These are phyloP conservation scores for Colletotrichum sojae DNA, from an alignment of 2,329 filamentous ascomycete species.

Conservation along the genomic window DNA sequence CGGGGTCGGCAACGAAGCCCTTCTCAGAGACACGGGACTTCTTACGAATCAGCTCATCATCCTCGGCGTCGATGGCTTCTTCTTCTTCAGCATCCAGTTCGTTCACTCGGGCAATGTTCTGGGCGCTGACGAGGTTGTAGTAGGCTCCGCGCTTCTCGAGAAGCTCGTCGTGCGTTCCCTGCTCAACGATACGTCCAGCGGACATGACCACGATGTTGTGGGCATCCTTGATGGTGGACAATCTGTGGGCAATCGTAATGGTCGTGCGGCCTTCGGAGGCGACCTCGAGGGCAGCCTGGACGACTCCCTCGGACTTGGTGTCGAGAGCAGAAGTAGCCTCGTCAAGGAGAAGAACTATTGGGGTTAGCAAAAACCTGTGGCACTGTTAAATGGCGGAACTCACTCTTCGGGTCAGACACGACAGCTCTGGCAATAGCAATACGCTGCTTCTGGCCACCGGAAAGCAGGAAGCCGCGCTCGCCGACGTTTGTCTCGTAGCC, in stretches of 20 bases:
- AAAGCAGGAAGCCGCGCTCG: constrained; percentile 91
- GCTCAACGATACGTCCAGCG: constrained; percentile 88
- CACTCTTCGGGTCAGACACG: constrained; percentile 87
- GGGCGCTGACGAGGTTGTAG: constrained; percentile 87
- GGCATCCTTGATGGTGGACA: constrained; percentile 94
- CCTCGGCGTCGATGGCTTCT: constrained; percentile 62
- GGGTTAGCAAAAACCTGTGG: constrained; percentile 40
- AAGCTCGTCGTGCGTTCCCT: constrained; percentile 88
- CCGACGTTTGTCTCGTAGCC: constrained; percentile 96
- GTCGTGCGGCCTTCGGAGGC: constrained; percentile 91
- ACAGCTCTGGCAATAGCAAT: constrained; percentile 94
- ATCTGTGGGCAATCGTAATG: constrained; percentile 94
- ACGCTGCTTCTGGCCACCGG: constrained; percentile 96
- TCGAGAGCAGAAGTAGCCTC: constrained; percentile 96
- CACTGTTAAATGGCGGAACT: constrained; percentile 42
- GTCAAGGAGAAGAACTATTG: constrained; percentile 83
- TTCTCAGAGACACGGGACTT: constrained; percentile 57
- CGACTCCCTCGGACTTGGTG: constrained; percentile 93
- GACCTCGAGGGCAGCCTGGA: constrained; percentile 91
- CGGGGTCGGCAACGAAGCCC: constrained; percentile 67
- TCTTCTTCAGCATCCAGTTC: constrained; percentile 67
- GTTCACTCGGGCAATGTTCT: constrained; percentile 79
- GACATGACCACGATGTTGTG: constrained; percentile 98
- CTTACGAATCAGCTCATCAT: constrained; percentile 65
- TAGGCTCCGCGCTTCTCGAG: constrained; percentile 81